Evolutionary conservation across 768 basidiomycete species (phyloP).

Genomic region (Russula virescens): DNA sequence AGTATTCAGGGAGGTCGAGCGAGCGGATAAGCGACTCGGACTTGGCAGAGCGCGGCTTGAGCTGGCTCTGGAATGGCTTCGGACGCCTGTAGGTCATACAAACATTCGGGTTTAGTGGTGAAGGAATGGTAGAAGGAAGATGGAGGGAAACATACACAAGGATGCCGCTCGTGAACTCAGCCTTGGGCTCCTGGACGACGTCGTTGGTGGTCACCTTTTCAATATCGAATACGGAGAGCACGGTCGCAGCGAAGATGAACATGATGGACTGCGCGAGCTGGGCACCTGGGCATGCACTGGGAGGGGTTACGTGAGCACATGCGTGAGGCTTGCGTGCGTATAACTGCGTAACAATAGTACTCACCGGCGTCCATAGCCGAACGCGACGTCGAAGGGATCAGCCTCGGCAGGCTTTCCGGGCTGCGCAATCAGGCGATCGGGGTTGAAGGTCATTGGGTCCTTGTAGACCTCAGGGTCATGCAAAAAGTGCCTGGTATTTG

Average conservation of each 20-base stretch:
- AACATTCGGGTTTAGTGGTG: too few relatives aligned
- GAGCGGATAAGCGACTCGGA: slow-evolving; percentile 21
- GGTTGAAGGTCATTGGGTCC: slow-evolving; percentile 30
- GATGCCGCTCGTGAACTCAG: slow-evolving; percentile 20
- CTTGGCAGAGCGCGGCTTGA: slow-evolving; percentile 25
- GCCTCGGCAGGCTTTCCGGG: slow-evolving; percentile 22
- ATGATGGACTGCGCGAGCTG: slow-evolving; percentile 24
- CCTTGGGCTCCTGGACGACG: slow-evolving; percentile 20
- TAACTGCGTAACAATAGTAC: not conserved
- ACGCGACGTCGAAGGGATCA: slow-evolving; percentile 24
- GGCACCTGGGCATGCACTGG: slow-evolving; percentile 23
- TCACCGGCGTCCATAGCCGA: slow-evolving; percentile 29
- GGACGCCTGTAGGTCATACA: slow-evolving; percentile 20
- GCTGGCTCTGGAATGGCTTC: slow-evolving; percentile 24
- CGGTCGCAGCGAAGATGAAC: slow-evolving; percentile 21
- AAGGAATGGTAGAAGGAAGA: too few relatives aligned
- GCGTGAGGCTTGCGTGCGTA: not conserved
- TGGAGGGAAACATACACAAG: slow-evolving; percentile 13
- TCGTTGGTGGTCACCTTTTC: slow-evolving; percentile 18
- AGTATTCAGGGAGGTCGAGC: slow-evolving; percentile 13
- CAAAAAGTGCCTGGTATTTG: slow-evolving; percentile 27
- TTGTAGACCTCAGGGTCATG: slow-evolving; percentile 30
- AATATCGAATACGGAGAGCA: slow-evolving; percentile 25
- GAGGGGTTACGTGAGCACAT: not conserved
- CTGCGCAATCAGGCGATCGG: slow-evolving; percentile 28